Conservation (phyloP, 805 yeast genomes). For the Geotrichum ghanense region DNA sequence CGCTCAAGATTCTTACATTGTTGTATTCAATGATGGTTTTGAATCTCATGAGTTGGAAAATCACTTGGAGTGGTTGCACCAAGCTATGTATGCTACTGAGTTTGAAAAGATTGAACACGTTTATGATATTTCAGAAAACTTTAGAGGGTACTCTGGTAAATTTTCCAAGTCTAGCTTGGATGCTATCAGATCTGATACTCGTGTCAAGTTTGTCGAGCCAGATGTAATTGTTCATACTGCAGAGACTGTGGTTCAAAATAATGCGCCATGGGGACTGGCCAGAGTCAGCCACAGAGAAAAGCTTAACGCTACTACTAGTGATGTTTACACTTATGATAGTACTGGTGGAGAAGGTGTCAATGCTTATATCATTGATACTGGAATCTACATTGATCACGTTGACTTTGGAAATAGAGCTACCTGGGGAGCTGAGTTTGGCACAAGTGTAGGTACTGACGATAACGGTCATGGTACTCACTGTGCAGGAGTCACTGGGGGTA, state of each 20-base stretch:
- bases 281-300: slow-evolving; percentile 55
- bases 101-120: slow-evolving; percentile 20
- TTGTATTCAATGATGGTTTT: slow-evolving; percentile 65
- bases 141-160: slow-evolving; percentile 69
- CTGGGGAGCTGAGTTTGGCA: slow-evolving; percentile 51
- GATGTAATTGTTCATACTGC: slow-evolving; percentile 44
- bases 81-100: slow-evolving; percentile 21
- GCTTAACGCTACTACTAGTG: slow-evolving; percentile 46
- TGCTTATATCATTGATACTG: slow-evolving; percentile 76
- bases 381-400: slow-evolving; percentile 39
- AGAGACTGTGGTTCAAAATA: slow-evolving; percentile 40
- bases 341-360: slow-evolving; percentile 55
- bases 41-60: slow-evolving; percentile 40
- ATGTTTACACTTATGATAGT: slow-evolving; percentile 47
- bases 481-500: slow-evolving; percentile 53
- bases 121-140: slow-evolving; percentile 40
- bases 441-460: slow-evolving; percentile 35
- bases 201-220: slow-evolving; percentile 50
- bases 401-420: slow-evolving; percentile 51
- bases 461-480: slow-evolving; percentile 61
- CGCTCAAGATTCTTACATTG: slow-evolving; percentile 43
- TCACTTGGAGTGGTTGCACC: slow-evolving; percentile 59
- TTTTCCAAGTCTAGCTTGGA: slow-evolving; percentile 69
- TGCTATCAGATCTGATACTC: slow-evolving; percentile 47
- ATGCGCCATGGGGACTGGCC: slow-evolving; percentile 70